phyloP scores from a whole-genome alignment of 441 rosid genomes.

The Flueggea neowawraea region DNA sequence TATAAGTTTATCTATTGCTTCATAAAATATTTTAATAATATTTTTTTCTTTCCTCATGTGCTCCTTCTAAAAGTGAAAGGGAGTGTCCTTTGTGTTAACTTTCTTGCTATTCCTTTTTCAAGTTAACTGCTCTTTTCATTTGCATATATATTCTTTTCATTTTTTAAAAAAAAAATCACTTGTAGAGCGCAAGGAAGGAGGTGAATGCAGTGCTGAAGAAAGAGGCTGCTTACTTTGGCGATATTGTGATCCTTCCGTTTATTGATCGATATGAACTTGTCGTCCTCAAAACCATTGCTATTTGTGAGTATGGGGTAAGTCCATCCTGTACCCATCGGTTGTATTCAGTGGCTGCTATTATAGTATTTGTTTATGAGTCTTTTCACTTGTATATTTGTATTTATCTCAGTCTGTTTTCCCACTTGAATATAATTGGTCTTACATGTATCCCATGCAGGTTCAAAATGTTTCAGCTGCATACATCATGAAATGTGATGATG shows the following conservation, averaged over 20 bases:
- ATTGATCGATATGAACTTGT: conserved; percentile 98
- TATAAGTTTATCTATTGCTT: no score
- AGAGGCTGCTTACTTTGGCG: conserved; percentile 95
- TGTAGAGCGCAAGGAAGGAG: conserved; percentile 88
- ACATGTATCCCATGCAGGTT: conserved; percentile 43
- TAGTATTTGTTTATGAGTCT: no score
- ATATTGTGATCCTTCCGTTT: conserved; percentile 83
- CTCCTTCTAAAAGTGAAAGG: background rate
- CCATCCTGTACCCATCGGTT: conserved; percentile 2
- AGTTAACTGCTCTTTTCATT: background rate
- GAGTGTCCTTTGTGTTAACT: background rate
- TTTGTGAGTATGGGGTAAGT: conserved; percentile 97
- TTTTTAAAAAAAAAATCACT: conserved; percentile 1
- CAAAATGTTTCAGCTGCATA: conserved; percentile 80
- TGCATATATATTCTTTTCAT: background rate
- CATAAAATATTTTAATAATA: no score
- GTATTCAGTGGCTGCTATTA: conserved; percentile 3
- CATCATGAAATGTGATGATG: conserved; percentile 98
- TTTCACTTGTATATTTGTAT: no score
- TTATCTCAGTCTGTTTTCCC: no score
- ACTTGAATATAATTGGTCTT: conserved; percentile 2
- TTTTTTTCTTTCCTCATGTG: background rate
- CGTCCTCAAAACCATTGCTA: conserved; percentile 93
- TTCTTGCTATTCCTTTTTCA: background rate
- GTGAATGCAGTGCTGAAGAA: conserved; percentile 84